Conservation (phyloP, 495 filamentous ascomycete species). For the Xylaria scruposa region DNA sequence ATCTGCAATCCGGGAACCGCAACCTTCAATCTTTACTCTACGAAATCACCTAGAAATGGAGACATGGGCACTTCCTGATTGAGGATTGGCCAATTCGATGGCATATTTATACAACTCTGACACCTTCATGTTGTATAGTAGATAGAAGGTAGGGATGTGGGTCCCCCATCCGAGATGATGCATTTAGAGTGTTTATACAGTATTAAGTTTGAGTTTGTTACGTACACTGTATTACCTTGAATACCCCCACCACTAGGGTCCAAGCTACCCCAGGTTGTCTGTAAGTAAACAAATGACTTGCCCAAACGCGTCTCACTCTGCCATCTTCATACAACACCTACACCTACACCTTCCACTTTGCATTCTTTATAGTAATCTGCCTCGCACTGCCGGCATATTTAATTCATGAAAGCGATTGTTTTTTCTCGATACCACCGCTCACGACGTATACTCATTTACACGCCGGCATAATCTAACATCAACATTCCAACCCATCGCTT, state of each 20-base stretch:
- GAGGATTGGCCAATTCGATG: neutral
- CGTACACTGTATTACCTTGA: neutral
- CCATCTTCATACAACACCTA: slow-evolving; percentile 14
- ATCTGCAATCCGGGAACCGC: too few species aligned
- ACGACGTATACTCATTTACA: slow-evolving; percentile 23
- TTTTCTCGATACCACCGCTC: neutral
- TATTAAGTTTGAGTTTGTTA: neutral
- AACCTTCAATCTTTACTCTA: neutral
- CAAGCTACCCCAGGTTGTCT: slow-evolving; percentile 6
- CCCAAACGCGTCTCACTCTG: slow-evolving; percentile 30
- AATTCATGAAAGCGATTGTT: neutral
- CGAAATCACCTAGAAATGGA: neutral
- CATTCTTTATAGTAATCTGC: too few species aligned
- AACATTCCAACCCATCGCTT: slow-evolving; percentile 31
- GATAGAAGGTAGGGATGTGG: neutral
- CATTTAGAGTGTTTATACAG: neutral
- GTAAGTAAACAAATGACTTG: slow-evolving; percentile 32
- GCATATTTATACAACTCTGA: neutral
- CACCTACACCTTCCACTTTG: neutral
- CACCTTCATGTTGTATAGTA: neutral
- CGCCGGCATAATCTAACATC: slow-evolving; percentile 18
- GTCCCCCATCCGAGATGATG: too few species aligned
- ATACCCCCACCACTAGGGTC: neutral
- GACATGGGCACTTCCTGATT: neutral
- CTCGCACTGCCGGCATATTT: neutral